Conservation (phyloP, 1,284 basidiomycete genomes). For the Ganoderma lingzhi region DNA sequence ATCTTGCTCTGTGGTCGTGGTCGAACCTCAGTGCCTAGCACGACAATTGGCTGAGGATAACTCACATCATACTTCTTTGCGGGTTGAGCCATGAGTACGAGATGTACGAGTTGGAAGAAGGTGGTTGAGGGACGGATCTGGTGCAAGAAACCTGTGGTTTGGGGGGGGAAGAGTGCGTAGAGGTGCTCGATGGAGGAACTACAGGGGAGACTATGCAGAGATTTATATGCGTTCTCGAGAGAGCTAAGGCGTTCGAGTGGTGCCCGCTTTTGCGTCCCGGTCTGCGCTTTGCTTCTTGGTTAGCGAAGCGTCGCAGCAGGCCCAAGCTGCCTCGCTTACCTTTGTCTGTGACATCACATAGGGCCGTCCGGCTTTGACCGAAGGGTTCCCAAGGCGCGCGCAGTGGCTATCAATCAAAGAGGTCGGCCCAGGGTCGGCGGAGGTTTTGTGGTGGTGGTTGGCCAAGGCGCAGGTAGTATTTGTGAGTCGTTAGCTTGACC, state of each 20-base stretch:
- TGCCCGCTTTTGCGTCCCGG: not conserved
- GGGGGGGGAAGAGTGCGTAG: not conserved
- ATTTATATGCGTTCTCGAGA: not conserved
- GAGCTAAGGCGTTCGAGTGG: not conserved
- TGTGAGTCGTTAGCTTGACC: not conserved
- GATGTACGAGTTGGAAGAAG: not conserved
- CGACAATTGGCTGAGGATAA: not conserved
- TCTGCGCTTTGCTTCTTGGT: not conserved
- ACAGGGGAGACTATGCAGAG: not conserved
- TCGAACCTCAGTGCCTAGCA: not conserved
- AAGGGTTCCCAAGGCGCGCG: not conserved
- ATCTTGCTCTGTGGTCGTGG: not conserved
- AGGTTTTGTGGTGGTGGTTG: not conserved
- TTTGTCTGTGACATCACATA: not conserved
- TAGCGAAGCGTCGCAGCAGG: not conserved
- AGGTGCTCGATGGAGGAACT: not conserved
- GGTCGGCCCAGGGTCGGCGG: not conserved
- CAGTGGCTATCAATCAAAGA: not conserved
- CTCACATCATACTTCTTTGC: not conserved
- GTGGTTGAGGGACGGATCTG: not conserved
- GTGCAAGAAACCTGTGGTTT: not conserved
- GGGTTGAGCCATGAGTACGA: not conserved
- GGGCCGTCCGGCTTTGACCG: not conserved
- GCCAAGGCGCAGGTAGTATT: not conserved
- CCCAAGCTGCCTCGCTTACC: not conserved